A percentile compares a stretch with the other conserved stretches of the same genome.
Evolutionary conservation across 1,139 yeast species (phyloP).

Genomic region (Pneumocystis murina): DNA sequence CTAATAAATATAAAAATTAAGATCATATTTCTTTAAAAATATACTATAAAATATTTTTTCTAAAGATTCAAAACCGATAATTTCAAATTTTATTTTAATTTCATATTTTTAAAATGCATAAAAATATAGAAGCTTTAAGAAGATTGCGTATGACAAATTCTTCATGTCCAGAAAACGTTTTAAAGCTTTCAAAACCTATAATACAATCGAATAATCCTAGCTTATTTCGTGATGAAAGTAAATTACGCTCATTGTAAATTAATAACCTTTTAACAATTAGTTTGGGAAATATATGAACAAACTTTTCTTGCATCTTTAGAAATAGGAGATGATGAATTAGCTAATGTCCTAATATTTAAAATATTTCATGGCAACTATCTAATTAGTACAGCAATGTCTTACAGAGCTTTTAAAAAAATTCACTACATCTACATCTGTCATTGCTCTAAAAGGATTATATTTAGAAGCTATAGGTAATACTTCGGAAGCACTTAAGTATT

Average conservation of each 20-base stretch:
- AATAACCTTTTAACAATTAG: not conserved
- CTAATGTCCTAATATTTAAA: not conserved
- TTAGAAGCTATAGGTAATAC: slow-evolving; percentile 10
- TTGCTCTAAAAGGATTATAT: slow-evolving; percentile 11
- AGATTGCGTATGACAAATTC: not conserved
- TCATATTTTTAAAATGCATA: not conserved
- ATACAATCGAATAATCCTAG: not conserved
- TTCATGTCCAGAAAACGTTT: not conserved
- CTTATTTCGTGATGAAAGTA: not conserved
- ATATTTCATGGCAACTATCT: not conserved
- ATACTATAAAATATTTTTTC: not conserved
- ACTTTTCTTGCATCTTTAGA: slow-evolving; percentile 10
- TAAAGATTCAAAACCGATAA: not conserved
- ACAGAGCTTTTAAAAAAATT: slow-evolving; percentile 8
- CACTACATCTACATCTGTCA: slow-evolving; percentile 7
- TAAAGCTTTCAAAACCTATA: not conserved
- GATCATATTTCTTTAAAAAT: not conserved
- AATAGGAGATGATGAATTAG: slow-evolving; percentile 8
- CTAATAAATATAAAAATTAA: not conserved
- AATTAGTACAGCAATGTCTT: slow-evolving; percentile 4
- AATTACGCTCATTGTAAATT: not conserved
- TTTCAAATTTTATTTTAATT: no score
- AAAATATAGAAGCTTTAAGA: not conserved
- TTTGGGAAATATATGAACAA: slow-evolving; percentile 12
- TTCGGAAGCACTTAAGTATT: slow-evolving; percentile 8